Evolutionary conservation across 345 rosid species (phyloP).

Genomic region (Clarkia xantiana): DNA sequence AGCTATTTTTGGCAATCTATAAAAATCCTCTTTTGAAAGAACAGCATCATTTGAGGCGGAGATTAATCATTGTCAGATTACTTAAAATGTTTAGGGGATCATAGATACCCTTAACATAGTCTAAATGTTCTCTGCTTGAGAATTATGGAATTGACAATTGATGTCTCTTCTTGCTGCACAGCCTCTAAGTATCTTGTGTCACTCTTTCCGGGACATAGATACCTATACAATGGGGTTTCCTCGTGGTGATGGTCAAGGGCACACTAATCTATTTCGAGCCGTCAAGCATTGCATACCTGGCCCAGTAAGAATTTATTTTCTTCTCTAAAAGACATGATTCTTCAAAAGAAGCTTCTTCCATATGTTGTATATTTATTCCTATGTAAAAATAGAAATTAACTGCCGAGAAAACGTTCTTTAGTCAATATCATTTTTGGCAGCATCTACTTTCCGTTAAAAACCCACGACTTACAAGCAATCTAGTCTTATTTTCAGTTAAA

Average conservation of each 20-base stretch:
- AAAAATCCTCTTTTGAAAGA: too few species aligned
- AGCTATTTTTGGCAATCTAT: too few species aligned
- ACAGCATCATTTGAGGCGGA: too few species aligned
- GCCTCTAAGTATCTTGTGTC: constrained; percentile 93
- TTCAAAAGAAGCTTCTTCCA: too few species aligned
- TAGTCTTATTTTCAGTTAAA: too few species aligned
- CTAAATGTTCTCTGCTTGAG: not conserved
- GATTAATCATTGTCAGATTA: not conserved
- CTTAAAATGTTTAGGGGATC: not conserved
- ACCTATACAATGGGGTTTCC: constrained; percentile 71
- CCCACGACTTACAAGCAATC: too few species aligned
- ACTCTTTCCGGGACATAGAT: constrained; percentile 69
- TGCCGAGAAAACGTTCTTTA: too few species aligned
- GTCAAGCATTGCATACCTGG: constrained; percentile 94
- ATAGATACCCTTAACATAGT: not conserved
- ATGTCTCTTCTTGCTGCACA: constrained; percentile 21
- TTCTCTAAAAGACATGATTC: not conserved
- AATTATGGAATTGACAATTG: not conserved
- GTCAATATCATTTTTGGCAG: too few species aligned
- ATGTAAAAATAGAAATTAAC: too few species aligned
- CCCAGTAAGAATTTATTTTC: constrained; percentile 48
- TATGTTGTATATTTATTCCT: too few species aligned
- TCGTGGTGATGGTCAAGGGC: constrained; percentile 77
- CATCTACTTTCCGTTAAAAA: too few species aligned
- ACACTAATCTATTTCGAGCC: constrained; percentile 70